Evolutionary conservation across 2,329 filamentous ascomycete genomes (phyloP), one percentile per base, ranked within the genome.

Genomic region (Pseudophaeomoniella oleicola): DNA sequence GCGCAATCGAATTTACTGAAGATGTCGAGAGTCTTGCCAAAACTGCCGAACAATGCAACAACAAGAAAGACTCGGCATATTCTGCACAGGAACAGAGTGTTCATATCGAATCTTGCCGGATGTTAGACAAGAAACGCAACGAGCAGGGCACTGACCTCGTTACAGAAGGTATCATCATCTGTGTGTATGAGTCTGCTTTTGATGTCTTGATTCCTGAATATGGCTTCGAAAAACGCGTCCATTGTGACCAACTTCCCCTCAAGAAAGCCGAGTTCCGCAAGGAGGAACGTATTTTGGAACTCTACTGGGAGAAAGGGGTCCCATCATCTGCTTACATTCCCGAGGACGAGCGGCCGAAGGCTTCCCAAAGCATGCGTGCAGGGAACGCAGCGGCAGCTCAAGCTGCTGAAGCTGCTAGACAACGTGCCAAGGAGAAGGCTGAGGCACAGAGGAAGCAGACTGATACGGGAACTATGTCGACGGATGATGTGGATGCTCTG

Each of bases 301-400:
- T 98, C 12, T 98, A 94, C 69, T 98, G 90, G 90, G 90, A 98
- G 76, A 98, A 96, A 73, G 90, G 90, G 33, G 86, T 96, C 5
- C 85, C 88, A 17, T 96, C 87, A 44, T 94, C 88, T 31, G 83
- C 87, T 2, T 98, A 92, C 50, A 80, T 98, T 36, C 90, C 90
- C 2, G 90, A 98, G 55, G 90, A 98, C 54, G 90, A 98, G 66
- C 81, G 87, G 39, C 87, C 87, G 37, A 92, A 90, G 69, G 78
- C 81, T 35, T 78, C 74, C 38, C 72, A 73, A 9, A 81, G 80
- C 42, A 74, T 82, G 49, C 75, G 84, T 45, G 73, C 80, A 39
- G 77, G 75, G 30, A 82, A 83, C 50, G 81, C 82, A 36, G 73
- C 78, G 36, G 81, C 79, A 22, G 80, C 80, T 30, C 77, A 78